Conservation (phyloP, 2,329 filamentous ascomycete genomes). For the Verticillium nubilum region DNA sequence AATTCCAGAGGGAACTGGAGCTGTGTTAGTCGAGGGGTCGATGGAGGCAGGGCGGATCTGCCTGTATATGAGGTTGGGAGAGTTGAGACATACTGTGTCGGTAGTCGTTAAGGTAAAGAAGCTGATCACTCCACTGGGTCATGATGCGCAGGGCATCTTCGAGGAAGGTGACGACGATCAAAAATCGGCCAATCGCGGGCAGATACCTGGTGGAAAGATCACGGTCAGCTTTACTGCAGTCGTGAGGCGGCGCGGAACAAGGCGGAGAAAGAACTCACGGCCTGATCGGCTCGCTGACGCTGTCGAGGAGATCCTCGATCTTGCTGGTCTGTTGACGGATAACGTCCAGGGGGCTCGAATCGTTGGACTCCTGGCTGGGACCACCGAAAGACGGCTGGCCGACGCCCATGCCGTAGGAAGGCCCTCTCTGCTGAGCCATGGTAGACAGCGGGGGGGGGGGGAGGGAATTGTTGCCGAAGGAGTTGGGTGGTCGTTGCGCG, state of each 20-base stretch:
- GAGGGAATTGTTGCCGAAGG: background rate
- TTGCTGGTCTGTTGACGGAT: slow-evolving; percentile 96
- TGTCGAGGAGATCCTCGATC: slow-evolving; percentile 91
- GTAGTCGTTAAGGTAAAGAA: slow-evolving; percentile 89
- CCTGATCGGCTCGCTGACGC: slow-evolving; percentile 82
- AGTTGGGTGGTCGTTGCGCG: background rate
- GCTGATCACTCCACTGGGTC: slow-evolving; percentile 95
- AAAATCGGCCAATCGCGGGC: slow-evolving; percentile 89
- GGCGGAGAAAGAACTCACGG: slow-evolving; percentile 59
- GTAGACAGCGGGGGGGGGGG: background rate
- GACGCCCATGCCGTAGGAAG: slow-evolving; percentile 13
- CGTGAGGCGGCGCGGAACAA: background rate
- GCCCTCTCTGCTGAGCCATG: slow-evolving; percentile 15
- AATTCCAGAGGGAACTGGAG: slow-evolving; percentile 73
- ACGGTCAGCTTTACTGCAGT: background rate
- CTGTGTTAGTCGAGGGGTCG: background rate
- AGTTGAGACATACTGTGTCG: slow-evolving; percentile 69
- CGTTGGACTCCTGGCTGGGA: slow-evolving; percentile 20
- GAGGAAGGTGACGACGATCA: slow-evolving; percentile 97
- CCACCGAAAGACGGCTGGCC: slow-evolving; percentile 12
- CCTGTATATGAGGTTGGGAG: background rate
- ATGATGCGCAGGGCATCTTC: slow-evolving; percentile 95
- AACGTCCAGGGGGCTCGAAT: slow-evolving; percentile 76
- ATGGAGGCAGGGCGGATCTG: background rate
- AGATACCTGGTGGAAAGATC: slow-evolving; percentile 60